These are phyloP conservation scores for Musa balbisiana DNA, from an alignment of 202 grass and related monocot genomes.

Conservation along the genomic window DNA sequence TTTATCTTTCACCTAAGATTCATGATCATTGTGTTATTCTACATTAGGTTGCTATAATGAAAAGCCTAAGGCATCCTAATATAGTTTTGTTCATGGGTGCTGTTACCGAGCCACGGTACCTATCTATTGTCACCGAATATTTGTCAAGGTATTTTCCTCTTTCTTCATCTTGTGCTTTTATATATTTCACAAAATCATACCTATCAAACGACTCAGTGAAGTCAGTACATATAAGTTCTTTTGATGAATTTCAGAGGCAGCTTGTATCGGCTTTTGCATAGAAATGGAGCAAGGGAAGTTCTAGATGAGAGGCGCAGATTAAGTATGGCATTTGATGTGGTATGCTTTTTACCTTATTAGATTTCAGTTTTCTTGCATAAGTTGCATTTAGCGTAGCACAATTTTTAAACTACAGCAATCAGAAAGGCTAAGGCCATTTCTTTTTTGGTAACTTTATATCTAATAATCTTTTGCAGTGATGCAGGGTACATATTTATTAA, in stretches of 20 bases:
- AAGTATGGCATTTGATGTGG: slow-evolving; percentile 91
- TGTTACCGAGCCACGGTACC: slow-evolving; percentile 69
- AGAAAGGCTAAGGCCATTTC: neutral
- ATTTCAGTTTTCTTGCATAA: neutral
- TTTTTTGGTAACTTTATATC: neutral
- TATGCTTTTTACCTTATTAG: slow-evolving; percentile 20
- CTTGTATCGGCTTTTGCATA: slow-evolving; percentile 74
- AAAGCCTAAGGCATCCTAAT: slow-evolving; percentile 83
- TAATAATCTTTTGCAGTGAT: neutral
- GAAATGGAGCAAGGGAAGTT: slow-evolving; percentile 41
- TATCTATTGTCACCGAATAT: slow-evolving; percentile 88
- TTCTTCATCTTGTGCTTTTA: slow-evolving; percentile 3
- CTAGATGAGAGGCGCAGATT: slow-evolving; percentile 58
- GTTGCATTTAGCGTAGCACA: neutral
- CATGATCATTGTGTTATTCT: neutral
- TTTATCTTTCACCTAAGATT: slow-evolving; percentile 12
- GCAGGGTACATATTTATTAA: neutral
- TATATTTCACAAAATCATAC: neutral
- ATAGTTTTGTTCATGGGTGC: slow-evolving; percentile 97
- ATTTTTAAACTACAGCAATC: neutral
- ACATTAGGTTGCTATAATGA: slow-evolving; percentile 87
- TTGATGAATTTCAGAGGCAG: slow-evolving; percentile 54
- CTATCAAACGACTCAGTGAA: neutral
- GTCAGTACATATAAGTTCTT: neutral
- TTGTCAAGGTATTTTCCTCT: slow-evolving; percentile 52